Percentiles rank a stretch among this genome's conserved stretches.
Evolutionary conservation across 1,139 yeast species (phyloP).

Genomic region (Wickerhamiella infanticola): DNA sequence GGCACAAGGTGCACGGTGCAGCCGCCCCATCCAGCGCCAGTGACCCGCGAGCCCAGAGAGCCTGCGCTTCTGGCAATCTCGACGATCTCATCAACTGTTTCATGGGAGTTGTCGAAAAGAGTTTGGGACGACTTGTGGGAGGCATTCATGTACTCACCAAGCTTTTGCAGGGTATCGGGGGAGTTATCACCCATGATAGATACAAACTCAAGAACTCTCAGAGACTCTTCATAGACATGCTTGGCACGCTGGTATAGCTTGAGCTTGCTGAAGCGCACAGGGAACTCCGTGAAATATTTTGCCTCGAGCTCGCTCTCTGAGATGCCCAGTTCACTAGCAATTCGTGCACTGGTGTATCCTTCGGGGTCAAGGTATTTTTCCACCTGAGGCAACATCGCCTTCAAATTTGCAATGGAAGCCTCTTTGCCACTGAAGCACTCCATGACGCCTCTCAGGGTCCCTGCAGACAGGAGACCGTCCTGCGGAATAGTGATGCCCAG

Average conservation of each 20-base stretch:
- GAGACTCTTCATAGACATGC: slow-evolving; percentile 52
- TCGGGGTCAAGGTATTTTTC: slow-evolving; percentile 27
- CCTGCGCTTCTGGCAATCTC: slow-evolving; percentile 40
- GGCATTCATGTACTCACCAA: slow-evolving; percentile 44
- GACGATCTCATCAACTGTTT: slow-evolving; percentile 39
- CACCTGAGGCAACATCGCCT: slow-evolving; percentile 29
- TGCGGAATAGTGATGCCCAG: slow-evolving; percentile 31
- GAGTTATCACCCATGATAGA: slow-evolving; percentile 22
- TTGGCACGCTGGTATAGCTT: slow-evolving; percentile 44
- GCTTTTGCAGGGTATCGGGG: slow-evolving; percentile 15
- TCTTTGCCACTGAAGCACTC: slow-evolving; percentile 33
- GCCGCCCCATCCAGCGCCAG: slow-evolving; percentile 81
- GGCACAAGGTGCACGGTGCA: slow-evolving; percentile 51
- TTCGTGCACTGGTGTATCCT: slow-evolving; percentile 39
- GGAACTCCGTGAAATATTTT: slow-evolving; percentile 37
- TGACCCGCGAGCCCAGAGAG: slow-evolving; percentile 50
- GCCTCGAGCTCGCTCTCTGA: slow-evolving; percentile 30
- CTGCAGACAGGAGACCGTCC: slow-evolving; percentile 43
- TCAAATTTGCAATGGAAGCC: slow-evolving; percentile 31
- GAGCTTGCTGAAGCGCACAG: slow-evolving; percentile 41
- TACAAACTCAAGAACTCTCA: slow-evolving; percentile 41
- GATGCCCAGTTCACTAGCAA: slow-evolving; percentile 32
- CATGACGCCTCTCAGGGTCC: slow-evolving; percentile 52
- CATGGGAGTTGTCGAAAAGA: slow-evolving; percentile 41
- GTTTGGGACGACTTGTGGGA: slow-evolving; percentile 41